A percentile compares a stretch with the other conserved stretches of the same genome.
These are phyloP conservation scores for Gamarada debralockiae DNA, from an alignment of 495 filamentous ascomycete species.

Conservation along the genomic window DNA sequence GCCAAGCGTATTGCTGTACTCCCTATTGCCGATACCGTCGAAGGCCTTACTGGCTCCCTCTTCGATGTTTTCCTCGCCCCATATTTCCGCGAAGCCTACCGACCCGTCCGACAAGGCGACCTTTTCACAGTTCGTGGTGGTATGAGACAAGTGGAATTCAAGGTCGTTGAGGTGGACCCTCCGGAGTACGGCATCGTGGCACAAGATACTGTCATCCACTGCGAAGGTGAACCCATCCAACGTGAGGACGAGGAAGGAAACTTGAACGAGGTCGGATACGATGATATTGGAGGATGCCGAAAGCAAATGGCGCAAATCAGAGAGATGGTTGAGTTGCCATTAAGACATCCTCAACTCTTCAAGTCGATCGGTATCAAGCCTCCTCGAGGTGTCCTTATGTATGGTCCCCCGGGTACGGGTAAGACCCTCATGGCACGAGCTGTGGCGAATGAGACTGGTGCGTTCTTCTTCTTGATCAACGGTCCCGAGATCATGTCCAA, in stretches of 20 bases:
- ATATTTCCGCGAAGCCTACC: slow-evolving; percentile 98
- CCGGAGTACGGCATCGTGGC: slow-evolving; percentile 98
- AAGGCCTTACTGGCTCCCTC: slow-evolving; percentile 92
- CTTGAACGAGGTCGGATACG: slow-evolving; percentile 97
- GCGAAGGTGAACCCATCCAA: slow-evolving; percentile 97
- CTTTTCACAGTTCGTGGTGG: slow-evolving; percentile 95
- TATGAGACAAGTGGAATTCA: slow-evolving; percentile 99
- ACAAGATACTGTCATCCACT: slow-evolving; percentile 98
- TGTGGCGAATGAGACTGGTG: slow-evolving; percentile 97
- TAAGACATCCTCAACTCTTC: slow-evolving; percentile 97
- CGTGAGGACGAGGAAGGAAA: slow-evolving; percentile 99
- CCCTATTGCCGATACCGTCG: slow-evolving; percentile 95
- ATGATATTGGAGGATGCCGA: slow-evolving; percentile 98
- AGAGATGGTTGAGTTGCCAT: slow-evolving; percentile 94
- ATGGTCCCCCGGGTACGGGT: slow-evolving; percentile 95
- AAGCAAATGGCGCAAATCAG: slow-evolving; percentile 99
- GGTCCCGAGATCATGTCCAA: slow-evolving; percentile 99
- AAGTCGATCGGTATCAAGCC: slow-evolving; percentile 99
- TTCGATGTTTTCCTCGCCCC: slow-evolving; percentile 99
- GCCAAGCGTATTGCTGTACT: slow-evolving; percentile 99
- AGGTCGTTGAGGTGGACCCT: slow-evolving; percentile 97
- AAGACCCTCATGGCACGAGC: slow-evolving; percentile 99
- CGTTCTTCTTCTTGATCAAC: slow-evolving; percentile 99
- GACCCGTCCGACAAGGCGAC: slow-evolving; percentile 93
- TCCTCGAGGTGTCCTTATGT: slow-evolving; percentile 96